These are phyloP conservation scores for Phytophthora rubi DNA, from an alignment of 352 stramenopile species.

Conservation along the genomic window DNA sequence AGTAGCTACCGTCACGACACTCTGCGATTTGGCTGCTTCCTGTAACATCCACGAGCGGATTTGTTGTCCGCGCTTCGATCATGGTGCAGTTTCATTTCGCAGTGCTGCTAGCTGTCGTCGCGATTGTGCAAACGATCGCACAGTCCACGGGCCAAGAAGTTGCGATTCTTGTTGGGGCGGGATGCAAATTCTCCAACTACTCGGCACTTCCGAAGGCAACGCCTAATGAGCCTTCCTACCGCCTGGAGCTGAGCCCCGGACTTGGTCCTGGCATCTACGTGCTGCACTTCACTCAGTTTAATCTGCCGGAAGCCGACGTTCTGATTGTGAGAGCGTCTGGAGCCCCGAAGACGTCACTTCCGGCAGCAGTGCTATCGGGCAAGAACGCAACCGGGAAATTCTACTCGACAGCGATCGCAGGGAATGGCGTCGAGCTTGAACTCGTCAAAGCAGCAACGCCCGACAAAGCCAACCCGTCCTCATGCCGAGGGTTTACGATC, in stretches of 20 bases:
- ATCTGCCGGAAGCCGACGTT: conserved; percentile 54
- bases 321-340: conserved; percentile 49
- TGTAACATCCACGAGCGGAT: background rate
- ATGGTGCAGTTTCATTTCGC: conserved; percentile 26
- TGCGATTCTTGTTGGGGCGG: conserved; percentile 44
- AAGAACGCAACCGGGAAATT: conserved; percentile 63
- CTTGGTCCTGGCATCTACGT: conserved; percentile 66
- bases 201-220: conserved; percentile 29
- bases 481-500: conserved; percentile 63
- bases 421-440: conserved; percentile 54
- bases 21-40: conserved; percentile 32
- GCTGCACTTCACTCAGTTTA: conserved; percentile 62
- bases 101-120: conserved; percentile 19
- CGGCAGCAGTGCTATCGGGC: conserved; percentile 37
- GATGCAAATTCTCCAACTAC: conserved; percentile 69
- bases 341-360: conserved; percentile 16
- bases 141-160: conserved; percentile 30
- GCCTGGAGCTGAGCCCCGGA: conserved; percentile 51
- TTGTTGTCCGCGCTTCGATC: conserved; percentile 5
- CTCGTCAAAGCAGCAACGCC: conserved; percentile 34
- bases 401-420: conserved; percentile 55
- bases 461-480: conserved; percentile 5
- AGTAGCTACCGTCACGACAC: conserved; percentile 27
- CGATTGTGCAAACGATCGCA: conserved; percentile 3
- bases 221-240: conserved; percentile 40